Conservation (phyloP, 352 stramenopile species). For the Phytophthora multivora region DNA sequence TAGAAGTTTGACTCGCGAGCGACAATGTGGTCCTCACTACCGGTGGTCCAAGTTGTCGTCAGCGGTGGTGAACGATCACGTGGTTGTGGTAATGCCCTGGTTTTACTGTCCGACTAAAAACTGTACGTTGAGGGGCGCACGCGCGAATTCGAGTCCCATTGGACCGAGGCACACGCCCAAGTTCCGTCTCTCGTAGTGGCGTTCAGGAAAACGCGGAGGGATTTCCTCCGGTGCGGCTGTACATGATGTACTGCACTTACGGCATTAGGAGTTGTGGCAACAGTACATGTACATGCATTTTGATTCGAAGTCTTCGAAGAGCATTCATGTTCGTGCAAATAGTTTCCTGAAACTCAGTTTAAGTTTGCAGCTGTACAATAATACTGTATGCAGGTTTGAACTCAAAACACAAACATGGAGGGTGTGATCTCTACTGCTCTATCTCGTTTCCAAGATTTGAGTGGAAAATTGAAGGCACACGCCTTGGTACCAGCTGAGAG, state of each 20-base stretch:
- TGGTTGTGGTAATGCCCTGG: conserved; percentile 18
- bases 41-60: conserved; percentile 3
- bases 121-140: conserved; percentile 18
- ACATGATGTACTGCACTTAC: no score
- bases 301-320: no score
- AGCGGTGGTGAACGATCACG: conserved; percentile 1
- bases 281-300: no score
- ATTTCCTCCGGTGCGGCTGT: conserved; percentile 21
- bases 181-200: conserved; percentile 22
- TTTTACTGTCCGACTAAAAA: conserved; percentile 31
- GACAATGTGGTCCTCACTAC: neutral
- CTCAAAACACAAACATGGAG: no score
- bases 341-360: neutral
- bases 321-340: no score
- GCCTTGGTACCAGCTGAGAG: no score
- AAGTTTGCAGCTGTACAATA: neutral
- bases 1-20: neutral
- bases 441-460: no score
- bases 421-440: no score
- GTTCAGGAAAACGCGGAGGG: neutral
- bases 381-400: no score
- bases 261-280: no score
- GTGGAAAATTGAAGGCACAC: no score
- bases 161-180: conserved; percentile 23
- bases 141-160: conserved; percentile 15